Evolutionary conservation across 805 yeast species (phyloP).

Genomic region (Ogataea glucozyma): DNA sequence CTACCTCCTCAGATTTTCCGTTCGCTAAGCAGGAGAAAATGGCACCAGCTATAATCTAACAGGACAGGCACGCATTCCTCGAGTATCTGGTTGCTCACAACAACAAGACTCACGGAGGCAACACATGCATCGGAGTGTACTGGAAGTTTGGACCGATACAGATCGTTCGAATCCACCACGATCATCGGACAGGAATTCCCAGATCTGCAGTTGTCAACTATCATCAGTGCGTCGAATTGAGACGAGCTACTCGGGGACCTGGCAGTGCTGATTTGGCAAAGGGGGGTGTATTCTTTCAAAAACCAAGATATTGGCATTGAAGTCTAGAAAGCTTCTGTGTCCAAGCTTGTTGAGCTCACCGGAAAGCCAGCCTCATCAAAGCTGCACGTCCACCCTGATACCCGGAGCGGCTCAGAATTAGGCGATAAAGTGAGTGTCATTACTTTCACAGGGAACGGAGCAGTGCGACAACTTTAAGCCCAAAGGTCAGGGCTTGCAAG

Average conservation of each 20-base stretch:
- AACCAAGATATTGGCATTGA: neutral
- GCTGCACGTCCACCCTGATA: constrained; percentile 5
- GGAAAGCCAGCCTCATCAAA: constrained; percentile 1
- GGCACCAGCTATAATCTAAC: too few relatives aligned
- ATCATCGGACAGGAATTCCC: constrained; percentile 6
- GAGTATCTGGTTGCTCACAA: too few relatives aligned
- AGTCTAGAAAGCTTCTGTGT: neutral
- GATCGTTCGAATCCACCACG: constrained; percentile 3
- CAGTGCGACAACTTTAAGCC: neutral
- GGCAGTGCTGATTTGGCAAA: constrained; percentile 3
- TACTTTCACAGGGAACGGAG: too few relatives aligned
- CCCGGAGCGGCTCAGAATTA: neutral
- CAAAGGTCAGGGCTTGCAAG: neutral
- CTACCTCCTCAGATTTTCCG: too few relatives aligned
- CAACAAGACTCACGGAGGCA: constrained; percentile 3
- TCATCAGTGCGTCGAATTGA: neutral
- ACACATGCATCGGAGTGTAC: constrained; percentile 1
- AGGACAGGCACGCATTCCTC: too few relatives aligned
- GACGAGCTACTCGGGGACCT: constrained; percentile 3
- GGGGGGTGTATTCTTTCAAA: constrained; percentile 4
- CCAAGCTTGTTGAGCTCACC: constrained; percentile 2
- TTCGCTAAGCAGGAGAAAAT: too few relatives aligned
- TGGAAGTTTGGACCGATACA: neutral
- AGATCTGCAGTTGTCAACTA: neutral
- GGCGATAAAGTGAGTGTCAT: neutral